phyloP scores from a whole-genome alignment of 257 asterid genomes.

The Leonotis leonurus region DNA sequence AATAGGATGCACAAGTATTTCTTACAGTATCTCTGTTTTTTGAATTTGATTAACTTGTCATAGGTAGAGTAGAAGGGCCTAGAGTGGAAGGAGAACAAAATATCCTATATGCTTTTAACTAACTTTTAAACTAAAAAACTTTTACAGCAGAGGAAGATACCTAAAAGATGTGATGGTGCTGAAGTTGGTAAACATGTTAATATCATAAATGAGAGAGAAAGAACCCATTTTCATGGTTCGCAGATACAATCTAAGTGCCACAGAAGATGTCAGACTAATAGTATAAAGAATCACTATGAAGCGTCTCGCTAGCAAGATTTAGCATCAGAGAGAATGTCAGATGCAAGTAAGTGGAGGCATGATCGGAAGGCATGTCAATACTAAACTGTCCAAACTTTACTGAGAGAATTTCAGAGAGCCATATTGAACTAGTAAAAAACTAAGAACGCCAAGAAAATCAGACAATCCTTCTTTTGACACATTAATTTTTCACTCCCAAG shows the following conservation, averaged over 20 bases:
- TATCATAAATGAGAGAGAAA: background rate
- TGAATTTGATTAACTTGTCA: background rate
- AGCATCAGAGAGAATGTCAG: background rate
- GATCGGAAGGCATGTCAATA: background rate
- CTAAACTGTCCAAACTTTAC: background rate
- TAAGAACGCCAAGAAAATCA: constrained; percentile 3
- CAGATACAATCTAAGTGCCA: background rate
- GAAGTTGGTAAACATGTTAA: background rate
- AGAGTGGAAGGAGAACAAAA: background rate
- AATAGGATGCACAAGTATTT: background rate
- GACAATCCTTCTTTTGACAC: background rate
- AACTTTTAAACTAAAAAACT: background rate
- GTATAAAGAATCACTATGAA: background rate
- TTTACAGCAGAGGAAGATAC: background rate
- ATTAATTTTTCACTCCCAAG: background rate
- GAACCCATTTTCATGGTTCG: background rate
- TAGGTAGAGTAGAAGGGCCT: background rate
- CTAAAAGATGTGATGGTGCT: background rate
- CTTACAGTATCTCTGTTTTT: background rate
- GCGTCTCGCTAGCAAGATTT: background rate
- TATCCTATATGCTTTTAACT: background rate
- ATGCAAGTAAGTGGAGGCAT: background rate
- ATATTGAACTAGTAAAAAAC: background rate
- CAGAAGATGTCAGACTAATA: background rate
- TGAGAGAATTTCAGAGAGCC: background rate